phyloP scores from a whole-genome alignment of 805 yeast genomes.

The Barnettozyma pratensis region DNA sequence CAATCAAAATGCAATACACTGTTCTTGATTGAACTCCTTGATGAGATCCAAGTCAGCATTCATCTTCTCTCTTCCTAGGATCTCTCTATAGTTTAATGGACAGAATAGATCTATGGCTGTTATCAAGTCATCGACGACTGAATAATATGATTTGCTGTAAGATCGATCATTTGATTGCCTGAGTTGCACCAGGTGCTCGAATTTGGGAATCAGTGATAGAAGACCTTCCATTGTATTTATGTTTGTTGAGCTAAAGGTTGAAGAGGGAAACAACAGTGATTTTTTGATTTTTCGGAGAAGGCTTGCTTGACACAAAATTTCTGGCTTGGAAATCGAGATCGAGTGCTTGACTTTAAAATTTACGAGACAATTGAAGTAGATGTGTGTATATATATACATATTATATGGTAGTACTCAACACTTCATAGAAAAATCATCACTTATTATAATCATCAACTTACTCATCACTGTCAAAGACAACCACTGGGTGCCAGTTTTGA shows the following conservation, averaged over 20 bases:
- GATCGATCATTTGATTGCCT: not conserved
- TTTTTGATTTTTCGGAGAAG: too few relatives aligned
- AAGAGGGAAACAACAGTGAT: too few relatives aligned
- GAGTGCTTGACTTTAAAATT: not conserved
- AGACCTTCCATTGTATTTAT: not conserved
- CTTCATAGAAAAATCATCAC: not conserved
- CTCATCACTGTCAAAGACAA: slow-evolving; percentile 25
- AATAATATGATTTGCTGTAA: not conserved
- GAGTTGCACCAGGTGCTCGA: not conserved
- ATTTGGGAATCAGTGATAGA: not conserved
- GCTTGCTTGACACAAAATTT: too few relatives aligned
- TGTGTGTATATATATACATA: too few relatives aligned
- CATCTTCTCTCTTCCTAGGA: not conserved
- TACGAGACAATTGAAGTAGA: not conserved
- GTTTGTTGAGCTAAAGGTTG: not conserved
- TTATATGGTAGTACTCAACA: too few relatives aligned
- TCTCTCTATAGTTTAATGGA: not conserved
- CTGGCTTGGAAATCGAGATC: not conserved
- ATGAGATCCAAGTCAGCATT: not conserved
- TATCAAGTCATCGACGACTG: not conserved
- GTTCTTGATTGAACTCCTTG: not conserved
- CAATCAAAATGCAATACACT: not conserved
- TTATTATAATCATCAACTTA: not conserved
- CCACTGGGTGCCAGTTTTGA: slow-evolving; percentile 28
- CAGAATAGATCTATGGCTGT: not conserved